Base-by-base conservation (phyloP, 305 asterid species). In the Coffea humblotiana region DNA sequence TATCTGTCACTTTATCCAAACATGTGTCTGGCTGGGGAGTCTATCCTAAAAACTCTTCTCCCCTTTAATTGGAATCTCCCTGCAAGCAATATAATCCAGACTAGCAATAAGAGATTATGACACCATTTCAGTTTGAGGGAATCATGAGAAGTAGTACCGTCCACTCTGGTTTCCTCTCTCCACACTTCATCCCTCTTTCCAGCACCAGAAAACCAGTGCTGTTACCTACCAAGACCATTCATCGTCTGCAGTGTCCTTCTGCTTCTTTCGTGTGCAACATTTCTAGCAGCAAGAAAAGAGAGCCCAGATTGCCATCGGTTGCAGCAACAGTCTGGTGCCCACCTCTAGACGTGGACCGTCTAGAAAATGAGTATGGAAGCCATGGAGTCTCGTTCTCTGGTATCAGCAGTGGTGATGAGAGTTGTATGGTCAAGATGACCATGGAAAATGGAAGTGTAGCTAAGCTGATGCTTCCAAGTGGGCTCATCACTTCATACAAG, bases 401-500 rank as follows among this genome's bases (percentile, higher is more conserved):
- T 4, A 77, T 92, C 0, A 87, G 84, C 3, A 77, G 90, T 0
- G 87, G 92, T 19, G 87, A 89, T 3, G 63, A 56, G 25, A 84
- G 87, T 29, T 87, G 87, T 47, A 90, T 91, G 0, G 78, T 90
- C 79, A 86, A 82, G 60, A 86, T 92, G 95, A 86, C 87, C 3
- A 89, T 88, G 16, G 92, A 87, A 71, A 87, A 90, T 25, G 94
- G 95, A 77, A 92, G 86, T 43, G 71, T 91, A 7, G 87, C 91
- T 65, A 90, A 79, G 47, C 19, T 94, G 72, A 90, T 94, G 94
- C 92, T 92, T 63, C 97, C 97, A 8, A 85, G 87, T 83, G 98
- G 98, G 64, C 81, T 91, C 74, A 86, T 94, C 86, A 94, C 97
- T 65, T 94, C 98, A 9, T 91, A 87, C 82, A 92, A 91, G 86